Base-by-base conservation (phyloP, 495 filamentous ascomycete species). In the Penicillium alfredii region DNA sequence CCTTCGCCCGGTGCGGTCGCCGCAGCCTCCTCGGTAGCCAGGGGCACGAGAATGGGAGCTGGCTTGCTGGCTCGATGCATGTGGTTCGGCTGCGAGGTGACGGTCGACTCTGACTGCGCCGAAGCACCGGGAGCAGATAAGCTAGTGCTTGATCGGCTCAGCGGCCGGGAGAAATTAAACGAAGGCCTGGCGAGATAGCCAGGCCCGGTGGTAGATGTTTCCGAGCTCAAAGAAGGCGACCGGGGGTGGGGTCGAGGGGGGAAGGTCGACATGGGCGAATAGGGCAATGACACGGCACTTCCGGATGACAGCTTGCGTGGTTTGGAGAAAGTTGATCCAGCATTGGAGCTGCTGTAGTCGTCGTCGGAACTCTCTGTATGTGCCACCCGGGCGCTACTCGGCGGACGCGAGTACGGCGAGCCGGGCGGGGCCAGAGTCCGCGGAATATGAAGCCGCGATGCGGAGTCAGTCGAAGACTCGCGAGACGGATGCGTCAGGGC, bases 111-210 rank as follows among this genome's bases (percentile, higher is more conserved):
- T 4, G 53, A 55, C 33, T 28, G 48, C 32, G 38, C 64, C 45
- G 18, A 67, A 6, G 50, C 39, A 21, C 52, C 42, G 1, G 63
- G 56, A 0, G 58, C 58, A 6, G 64, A 78, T 9, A 85, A 73
- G 30, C 75, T 79, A 4, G 66, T 63, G 36, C 80, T 82, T 6
- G 82, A 79, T 43, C 87, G 74, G 59, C 92, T 95, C 18, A 92
- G 46, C 2, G 92, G 92, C 5, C 92, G 71, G 3, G 92, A 96
- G 59, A 97, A 97, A 58, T 97, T 98, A 55, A 89, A 90, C 1
- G 83, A 72, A 2, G 86, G 84, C 19, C 83, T 77, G 1, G 81
- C 76, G 19, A 84, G 67, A 12, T 68, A 61, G n/a, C 69, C 67
- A n/a, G 29, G 28, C 11, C 81, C 77, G n/a, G 62, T 65, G 32